Evolutionary conservation across 2,329 filamentous ascomycete genomes (phyloP).

Genomic region (Amauroascus verrucosus): DNA sequence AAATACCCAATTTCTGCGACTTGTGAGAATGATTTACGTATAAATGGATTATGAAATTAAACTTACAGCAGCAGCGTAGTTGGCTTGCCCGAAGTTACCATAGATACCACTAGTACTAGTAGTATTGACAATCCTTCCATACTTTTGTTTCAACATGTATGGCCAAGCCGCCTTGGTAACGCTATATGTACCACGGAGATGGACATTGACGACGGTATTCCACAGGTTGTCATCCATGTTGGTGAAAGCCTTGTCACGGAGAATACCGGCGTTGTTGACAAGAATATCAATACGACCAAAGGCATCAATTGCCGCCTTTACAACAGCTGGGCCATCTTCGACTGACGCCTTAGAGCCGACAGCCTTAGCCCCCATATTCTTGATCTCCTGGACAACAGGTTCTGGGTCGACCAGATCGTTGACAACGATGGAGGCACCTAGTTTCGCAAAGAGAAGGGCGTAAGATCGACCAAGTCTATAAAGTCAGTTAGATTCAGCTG

Average conservation of each 20-base stretch:
- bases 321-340: slow-evolving; percentile 80
- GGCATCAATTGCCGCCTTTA: slow-evolving; percentile 86
- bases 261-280: slow-evolving; percentile 96
- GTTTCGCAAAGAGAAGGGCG: slow-evolving; percentile 73
- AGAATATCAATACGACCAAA: slow-evolving; percentile 91
- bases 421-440: slow-evolving; percentile 76
- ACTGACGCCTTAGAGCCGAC: slow-evolving; percentile 88
- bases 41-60: slow-evolving; percentile 16
- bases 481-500: slow-evolving; percentile 20
- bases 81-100: slow-evolving; percentile 97
- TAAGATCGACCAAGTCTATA: slow-evolving; percentile 78
- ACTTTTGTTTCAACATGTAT: slow-evolving; percentile 96
- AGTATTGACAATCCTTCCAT: slow-evolving; percentile 92
- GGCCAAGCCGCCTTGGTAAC: slow-evolving; percentile 96
- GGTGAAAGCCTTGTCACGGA: slow-evolving; percentile 92
- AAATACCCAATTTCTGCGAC: slow-evolving; percentile 70
- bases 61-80: slow-evolving; percentile 81
- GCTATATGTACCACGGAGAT: slow-evolving; percentile 91
- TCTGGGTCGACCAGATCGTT: slow-evolving; percentile 95
- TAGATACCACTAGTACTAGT: slow-evolving; percentile 96
- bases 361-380: slow-evolving; percentile 77
- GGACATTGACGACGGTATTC: slow-evolving; percentile 85
- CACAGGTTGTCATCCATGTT: slow-evolving; percentile 96
- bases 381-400: slow-evolving; percentile 82
- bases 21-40: slow-evolving; percentile 19